phyloP scores from a whole-genome alignment of 305 asterid species.

The Stenogyne calaminthoides region DNA sequence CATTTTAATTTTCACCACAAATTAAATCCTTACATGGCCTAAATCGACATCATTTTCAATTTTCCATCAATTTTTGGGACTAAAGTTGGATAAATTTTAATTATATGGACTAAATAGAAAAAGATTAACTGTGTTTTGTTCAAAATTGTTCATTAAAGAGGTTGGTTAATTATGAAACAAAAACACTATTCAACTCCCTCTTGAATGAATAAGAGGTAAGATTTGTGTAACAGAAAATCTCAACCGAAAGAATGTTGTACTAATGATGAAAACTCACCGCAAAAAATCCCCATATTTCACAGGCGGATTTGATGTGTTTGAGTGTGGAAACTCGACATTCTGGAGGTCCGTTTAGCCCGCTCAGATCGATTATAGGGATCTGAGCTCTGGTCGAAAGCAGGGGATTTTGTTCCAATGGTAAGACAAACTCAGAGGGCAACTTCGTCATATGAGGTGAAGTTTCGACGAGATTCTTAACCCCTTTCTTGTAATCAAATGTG shows the following conservation, averaged over 20 bases:
- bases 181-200: too few relatives aligned
- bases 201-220: too few relatives aligned
- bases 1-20: too few relatives aligned
- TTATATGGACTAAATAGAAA: too few relatives aligned
- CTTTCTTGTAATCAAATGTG: slow-evolving; percentile 39
- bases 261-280: slow-evolving; percentile 36
- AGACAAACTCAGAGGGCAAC: slow-evolving; percentile 42
- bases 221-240: too few relatives aligned
- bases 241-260: background rate
- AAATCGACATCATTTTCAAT: too few relatives aligned
- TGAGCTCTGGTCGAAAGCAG: slow-evolving; percentile 19
- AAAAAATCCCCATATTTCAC: slow-evolving; percentile 54
- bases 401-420: slow-evolving; percentile 35
- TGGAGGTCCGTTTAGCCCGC: slow-evolving; percentile 35
- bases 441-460: slow-evolving; percentile 34
- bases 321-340: slow-evolving; percentile 34
- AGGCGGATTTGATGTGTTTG: slow-evolving; percentile 48
- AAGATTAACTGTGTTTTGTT: too few relatives aligned
- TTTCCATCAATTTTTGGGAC: too few relatives aligned
- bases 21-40: too few relatives aligned
- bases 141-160: too few relatives aligned
- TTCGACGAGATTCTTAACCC: slow-evolving; percentile 50
- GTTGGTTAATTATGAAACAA: too few relatives aligned
- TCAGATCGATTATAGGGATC: slow-evolving; percentile 48
- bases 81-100: too few relatives aligned